phyloP scores from a whole-genome alignment of 768 basidiomycete genomes.

The Ephemerocybe angulata region DNA sequence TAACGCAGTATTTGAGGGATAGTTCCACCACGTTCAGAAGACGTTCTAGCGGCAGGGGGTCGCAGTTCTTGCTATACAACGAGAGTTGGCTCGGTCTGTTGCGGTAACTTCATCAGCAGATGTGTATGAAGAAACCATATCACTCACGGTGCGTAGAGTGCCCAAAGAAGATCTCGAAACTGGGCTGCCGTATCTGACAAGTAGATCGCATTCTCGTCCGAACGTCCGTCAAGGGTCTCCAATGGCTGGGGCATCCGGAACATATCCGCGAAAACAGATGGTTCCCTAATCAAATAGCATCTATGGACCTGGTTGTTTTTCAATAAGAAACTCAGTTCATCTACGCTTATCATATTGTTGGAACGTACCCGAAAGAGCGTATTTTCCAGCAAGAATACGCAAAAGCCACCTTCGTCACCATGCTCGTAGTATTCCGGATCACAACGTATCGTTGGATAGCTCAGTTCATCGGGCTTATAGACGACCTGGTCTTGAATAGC shows the following conservation, averaged over 20 bases:
- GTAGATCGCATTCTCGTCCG: conserved; percentile 31
- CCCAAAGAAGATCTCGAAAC: conserved; percentile 50
- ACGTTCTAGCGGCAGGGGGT: conserved; percentile 32
- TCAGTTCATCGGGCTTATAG: conserved; percentile 4
- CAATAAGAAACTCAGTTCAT: too few relatives aligned
- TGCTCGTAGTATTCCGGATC: conserved; percentile 34
- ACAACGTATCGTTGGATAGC: conserved; percentile 17
- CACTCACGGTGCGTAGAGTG: conserved; percentile 45
- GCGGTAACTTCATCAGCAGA: background rate
- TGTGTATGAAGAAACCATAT: background rate
- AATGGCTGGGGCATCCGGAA: conserved; percentile 30
- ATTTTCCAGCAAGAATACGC: conserved; percentile 56
- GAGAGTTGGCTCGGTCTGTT: conserved; percentile 2
- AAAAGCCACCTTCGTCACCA: conserved; percentile 45
- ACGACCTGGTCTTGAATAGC: conserved; percentile 4
- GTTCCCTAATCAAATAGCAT: conserved; percentile 38
- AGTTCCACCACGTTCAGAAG: conserved; percentile 44
- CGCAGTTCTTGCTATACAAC: conserved; percentile 24
- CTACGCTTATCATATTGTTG: background rate
- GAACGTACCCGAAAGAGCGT: conserved; percentile 58
- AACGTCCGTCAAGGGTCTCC: conserved; percentile 22
- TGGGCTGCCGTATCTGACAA: conserved; percentile 41
- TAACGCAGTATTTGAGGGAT: conserved; percentile 46
- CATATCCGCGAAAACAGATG: conserved; percentile 42
- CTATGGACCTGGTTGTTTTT: conserved; percentile 46